These are phyloP conservation scores for Tetrahymena malaccensis DNA, from an alignment of 73 alveolate genomes.

Conservation along the genomic window DNA sequence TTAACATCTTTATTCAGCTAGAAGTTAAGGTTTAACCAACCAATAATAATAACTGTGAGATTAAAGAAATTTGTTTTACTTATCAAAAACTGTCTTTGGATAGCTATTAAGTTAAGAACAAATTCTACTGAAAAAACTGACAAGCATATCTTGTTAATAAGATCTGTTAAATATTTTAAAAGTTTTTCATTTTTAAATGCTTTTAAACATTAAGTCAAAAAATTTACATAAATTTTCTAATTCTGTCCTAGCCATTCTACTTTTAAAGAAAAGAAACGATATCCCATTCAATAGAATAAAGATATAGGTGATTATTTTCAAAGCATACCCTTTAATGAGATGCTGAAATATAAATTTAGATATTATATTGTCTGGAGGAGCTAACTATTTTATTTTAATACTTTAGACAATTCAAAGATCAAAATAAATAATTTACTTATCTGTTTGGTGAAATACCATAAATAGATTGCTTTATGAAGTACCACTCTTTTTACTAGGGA, in stretches of 20 bases:
- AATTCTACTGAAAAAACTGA: not conserved
- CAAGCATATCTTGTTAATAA: not conserved
- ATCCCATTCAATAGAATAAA: not conserved
- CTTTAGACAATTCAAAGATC: too few species aligned
- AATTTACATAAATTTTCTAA: not conserved
- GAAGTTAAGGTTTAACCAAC: not conserved
- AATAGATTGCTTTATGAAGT: conserved; percentile 3
- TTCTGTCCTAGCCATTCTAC: not conserved
- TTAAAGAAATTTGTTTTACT: not conserved
- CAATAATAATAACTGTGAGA: not conserved
- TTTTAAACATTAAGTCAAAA: too few species aligned
- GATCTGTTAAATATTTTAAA: not conserved
- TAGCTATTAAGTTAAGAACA: not conserved
- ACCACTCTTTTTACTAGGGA: conserved; percentile 15
- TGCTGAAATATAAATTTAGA: not conserved
- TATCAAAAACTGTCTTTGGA: not conserved
- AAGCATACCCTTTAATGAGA: not conserved
- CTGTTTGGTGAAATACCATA: conserved; percentile 4
- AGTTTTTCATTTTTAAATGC: not conserved
- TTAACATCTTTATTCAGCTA: not conserved
- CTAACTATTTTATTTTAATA: not conserved
- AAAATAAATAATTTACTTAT: not conserved
- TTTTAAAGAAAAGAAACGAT: not conserved
- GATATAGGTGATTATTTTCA: not conserved
- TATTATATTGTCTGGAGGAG: not conserved